Base-by-base conservation (phyloP, 495 filamentous ascomycete species). In the Trichoderma parareesei region DNA sequence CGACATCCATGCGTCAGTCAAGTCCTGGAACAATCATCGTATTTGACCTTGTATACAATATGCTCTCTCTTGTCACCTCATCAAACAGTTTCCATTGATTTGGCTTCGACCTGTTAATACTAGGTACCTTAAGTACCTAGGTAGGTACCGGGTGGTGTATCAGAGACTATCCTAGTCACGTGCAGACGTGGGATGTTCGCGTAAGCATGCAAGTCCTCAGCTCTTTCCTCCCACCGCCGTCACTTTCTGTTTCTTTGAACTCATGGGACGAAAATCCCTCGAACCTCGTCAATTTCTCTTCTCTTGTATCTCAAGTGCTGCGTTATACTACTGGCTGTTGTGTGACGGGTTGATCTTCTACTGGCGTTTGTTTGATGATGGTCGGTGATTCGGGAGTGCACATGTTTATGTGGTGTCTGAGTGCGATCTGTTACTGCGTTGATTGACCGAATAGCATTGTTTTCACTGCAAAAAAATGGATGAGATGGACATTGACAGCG, bases 111-210 rank as follows among this genome's bases (percentile, higher is more conserved):
- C n/a, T n/a, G n/a, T n/a, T n/a, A n/a, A n/a, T n/a, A n/a, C n/a
- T n/a, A n/a, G n/a, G n/a, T n/a, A n/a, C n/a, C n/a, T n/a, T n/a
- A n/a, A n/a, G n/a, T n/a, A n/a, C n/a, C n/a, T n/a, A n/a, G n/a
- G n/a, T n/a, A n/a, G n/a, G n/a, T n/a, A n/a, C 27, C 27, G 27
- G 27, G 27, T 27, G 27, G 27, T 27, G 10, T 10, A 18, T 18
- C 1, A 55, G 48, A n/a, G 33, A 33, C n/a, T n/a, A 2, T 55
- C 48, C 11, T 7, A 33, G 53, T 57, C 53, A 57, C 53, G 53
- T 57, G 53, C 53, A 57, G 27, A 5, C 53, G 53, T 57, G 53
- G 53, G 27, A 57, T 35, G 27, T 57, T 57, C 53, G 53, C 53
- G 53, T 37, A 57, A 5, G 35, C 10, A 37, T 8, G 9, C 33